These are phyloP conservation scores for Astrocystis sublimbata DNA, from an alignment of 495 filamentous ascomycete species.

Conservation along the genomic window DNA sequence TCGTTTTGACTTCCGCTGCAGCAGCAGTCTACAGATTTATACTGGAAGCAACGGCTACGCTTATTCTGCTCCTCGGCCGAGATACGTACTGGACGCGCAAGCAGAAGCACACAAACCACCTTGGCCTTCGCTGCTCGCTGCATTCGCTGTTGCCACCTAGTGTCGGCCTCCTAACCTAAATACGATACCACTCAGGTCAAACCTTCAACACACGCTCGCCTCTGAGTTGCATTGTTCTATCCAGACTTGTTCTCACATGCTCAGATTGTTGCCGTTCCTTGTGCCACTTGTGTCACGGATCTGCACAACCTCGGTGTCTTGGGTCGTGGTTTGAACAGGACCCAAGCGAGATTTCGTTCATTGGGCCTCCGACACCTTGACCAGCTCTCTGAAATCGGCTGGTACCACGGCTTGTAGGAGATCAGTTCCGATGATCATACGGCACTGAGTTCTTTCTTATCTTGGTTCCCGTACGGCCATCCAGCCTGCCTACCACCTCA, in stretches of 20 bases:
- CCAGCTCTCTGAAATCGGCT: neutral
- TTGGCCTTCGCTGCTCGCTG: constrained; percentile 3
- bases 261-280: neutral
- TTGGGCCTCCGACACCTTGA: neutral
- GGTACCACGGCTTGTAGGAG: neutral
- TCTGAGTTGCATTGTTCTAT: neutral
- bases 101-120: neutral
- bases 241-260: neutral
- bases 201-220: neutral
- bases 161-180: neutral
- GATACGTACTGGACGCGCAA: constrained; percentile 11
- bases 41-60: constrained; percentile 1
- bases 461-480: neutral
- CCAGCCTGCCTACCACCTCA: neutral
- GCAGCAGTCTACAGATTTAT: neutral
- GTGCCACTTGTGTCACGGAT: neutral
- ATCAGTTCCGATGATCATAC: neutral
- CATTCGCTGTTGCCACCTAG: neutral
- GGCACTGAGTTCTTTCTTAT: neutral
- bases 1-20: neutral
- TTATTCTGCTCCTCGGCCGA: neutral
- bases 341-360: neutral
- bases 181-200: neutral
- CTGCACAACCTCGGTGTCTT: constrained; percentile 7
- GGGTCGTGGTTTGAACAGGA: neutral